phyloP scores from a whole-genome alignment of 495 filamentous ascomycete genomes.

The Cercophora sp. region DNA sequence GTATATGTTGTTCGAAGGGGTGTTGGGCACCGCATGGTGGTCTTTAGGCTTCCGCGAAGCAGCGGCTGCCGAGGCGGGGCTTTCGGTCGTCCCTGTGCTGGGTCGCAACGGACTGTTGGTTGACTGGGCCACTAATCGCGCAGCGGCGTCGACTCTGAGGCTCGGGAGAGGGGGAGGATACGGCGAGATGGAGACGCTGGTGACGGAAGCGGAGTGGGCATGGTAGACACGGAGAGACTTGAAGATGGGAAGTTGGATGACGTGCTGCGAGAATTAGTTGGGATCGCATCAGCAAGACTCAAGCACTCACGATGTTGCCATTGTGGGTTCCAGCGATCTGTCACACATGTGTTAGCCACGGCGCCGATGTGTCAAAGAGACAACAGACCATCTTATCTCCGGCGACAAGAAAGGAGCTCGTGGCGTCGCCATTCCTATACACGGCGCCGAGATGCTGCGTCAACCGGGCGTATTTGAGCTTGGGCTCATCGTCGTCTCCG shows the following conservation, averaged over 20 bases:
- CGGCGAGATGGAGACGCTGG: constrained; percentile 85
- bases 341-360: too few species aligned
- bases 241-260: constrained; percentile 75
- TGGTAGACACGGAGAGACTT: constrained; percentile 78
- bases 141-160: constrained; percentile 49
- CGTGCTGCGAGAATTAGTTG: constrained; percentile 57
- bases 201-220: constrained; percentile 87
- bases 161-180: constrained; percentile 70
- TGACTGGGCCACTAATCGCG: constrained; percentile 41
- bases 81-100: constrained; percentile 41
- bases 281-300: neutral
- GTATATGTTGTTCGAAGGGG: constrained; percentile 80
- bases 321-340: constrained; percentile 94
- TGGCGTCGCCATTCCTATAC: constrained; percentile 92
- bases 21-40: constrained; percentile 53
- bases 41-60: constrained; percentile 46
- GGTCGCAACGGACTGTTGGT: constrained; percentile 36
- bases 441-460: constrained; percentile 74
- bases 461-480: constrained; percentile 83
- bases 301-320: constrained; percentile 77
- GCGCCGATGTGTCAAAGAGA: constrained; percentile 47
- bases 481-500: constrained; percentile 92
- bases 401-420: constrained; percentile 80
- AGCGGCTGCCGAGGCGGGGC: constrained; percentile 49
- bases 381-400: constrained; percentile 80